These are phyloP conservation scores for Poronia punctata DNA, from an alignment of 495 filamentous ascomycete species.

Conservation along the genomic window DNA sequence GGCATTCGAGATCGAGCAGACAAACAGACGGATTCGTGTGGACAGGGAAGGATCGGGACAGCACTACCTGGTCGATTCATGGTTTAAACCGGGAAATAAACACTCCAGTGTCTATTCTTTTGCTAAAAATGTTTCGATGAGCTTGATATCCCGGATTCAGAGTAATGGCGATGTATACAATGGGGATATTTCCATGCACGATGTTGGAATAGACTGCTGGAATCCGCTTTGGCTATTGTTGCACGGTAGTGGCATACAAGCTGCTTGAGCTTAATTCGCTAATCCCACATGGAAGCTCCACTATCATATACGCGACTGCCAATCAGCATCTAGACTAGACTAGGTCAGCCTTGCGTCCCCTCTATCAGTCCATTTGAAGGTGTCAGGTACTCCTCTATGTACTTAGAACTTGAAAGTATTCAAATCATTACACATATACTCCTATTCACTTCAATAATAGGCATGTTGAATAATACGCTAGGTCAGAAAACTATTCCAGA, in stretches of 20 bases:
- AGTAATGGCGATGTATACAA: not conserved
- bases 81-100: slow-evolving; percentile 21
- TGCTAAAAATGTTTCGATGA: slow-evolving; percentile 9
- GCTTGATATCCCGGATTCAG: slow-evolving; percentile 4
- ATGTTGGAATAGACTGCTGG: too few species aligned
- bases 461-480: too few species aligned
- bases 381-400: not conserved
- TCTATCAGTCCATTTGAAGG: not conserved
- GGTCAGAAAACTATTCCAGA: too few species aligned
- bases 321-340: too few species aligned
- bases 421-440: too few species aligned
- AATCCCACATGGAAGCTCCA: not conserved
- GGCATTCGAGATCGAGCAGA: slow-evolving; percentile 15
- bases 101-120: slow-evolving; percentile 5
- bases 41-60: slow-evolving; percentile 12
- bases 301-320: not conserved
- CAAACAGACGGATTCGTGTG: slow-evolving; percentile 10
- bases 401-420: too few species aligned
- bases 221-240: too few species aligned
- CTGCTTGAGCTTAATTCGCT: slow-evolving; percentile 8
- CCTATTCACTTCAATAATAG: too few species aligned
- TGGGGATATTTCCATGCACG: too few species aligned
- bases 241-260: too few species aligned
- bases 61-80: slow-evolving; percentile 55
- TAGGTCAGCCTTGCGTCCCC: slow-evolving; percentile 7